These are phyloP conservation scores for Cutaneotrichosporon daszewskae DNA, from an alignment of 1,284 basidiomycete species.

Conservation along the genomic window DNA sequence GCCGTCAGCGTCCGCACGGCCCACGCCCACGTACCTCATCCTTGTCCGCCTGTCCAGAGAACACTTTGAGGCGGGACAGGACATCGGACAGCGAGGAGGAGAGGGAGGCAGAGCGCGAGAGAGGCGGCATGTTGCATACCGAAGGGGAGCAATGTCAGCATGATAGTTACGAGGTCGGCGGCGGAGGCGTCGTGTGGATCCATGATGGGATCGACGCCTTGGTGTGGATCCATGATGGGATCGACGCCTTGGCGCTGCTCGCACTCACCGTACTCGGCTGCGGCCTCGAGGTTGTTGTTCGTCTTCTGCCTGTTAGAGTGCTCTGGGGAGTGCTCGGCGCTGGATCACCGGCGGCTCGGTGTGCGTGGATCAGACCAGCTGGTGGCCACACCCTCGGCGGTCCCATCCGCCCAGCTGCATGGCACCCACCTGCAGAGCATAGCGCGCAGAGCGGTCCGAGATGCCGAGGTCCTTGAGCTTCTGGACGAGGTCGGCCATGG, in stretches of 20 bases:
- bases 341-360: no score
- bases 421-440: slow-evolving; percentile 36
- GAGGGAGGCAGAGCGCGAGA: slow-evolving; percentile 41
- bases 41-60: slow-evolving; percentile 42
- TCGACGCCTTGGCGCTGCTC: no score
- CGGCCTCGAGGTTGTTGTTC: slow-evolving; percentile 37
- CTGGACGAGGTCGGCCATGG: slow-evolving; percentile 23
- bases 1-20: neutral
- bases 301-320: slow-evolving; percentile 23
- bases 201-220: no score
- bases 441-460: slow-evolving; percentile 37
- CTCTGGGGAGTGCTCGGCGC: neutral
- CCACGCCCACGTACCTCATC: slow-evolving; percentile 42
- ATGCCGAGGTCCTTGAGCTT: slow-evolving; percentile 40
- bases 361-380: no score
- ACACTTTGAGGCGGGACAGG: slow-evolving; percentile 44
- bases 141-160: no score
- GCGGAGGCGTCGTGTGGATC: no score
- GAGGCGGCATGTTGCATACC: slow-evolving; percentile 38
- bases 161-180: no score
- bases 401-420: no score
- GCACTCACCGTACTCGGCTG: slow-evolving; percentile 43
- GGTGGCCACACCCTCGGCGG: no score
- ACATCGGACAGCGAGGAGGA: slow-evolving; percentile 40
- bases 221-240: no score